These are phyloP conservation scores for Aegilops longissima DNA, from an alignment of 176 grass and related monocot genomes.

Conservation along the genomic window DNA sequence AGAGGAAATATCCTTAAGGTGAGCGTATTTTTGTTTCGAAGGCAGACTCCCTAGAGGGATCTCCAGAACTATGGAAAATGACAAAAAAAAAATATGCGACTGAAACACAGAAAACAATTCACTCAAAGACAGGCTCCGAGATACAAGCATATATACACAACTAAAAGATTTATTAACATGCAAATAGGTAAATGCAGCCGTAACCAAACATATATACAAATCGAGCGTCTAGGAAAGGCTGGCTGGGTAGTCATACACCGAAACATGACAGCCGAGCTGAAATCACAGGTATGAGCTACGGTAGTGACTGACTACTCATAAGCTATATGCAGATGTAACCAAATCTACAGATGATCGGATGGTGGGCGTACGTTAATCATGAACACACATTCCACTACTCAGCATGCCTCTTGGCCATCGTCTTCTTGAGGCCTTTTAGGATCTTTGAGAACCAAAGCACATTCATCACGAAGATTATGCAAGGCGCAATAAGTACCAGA, in stretches of 20 bases:
- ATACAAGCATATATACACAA: neutral
- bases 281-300: conserved; percentile 9
- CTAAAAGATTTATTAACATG: neutral
- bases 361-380: conserved; percentile 10
- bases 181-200: neutral
- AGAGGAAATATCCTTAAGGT: neutral
- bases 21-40: no score
- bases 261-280: conserved; percentile 7
- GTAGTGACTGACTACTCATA: conserved; percentile 12
- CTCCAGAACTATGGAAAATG: no score
- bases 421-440: conserved; percentile 82
- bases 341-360: conserved; percentile 21
- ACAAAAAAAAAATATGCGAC: neutral
- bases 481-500: conserved; percentile 56
- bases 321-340: conserved; percentile 10
- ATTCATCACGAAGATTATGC: conserved; percentile 75
- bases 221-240: neutral
- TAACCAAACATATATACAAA: conserved; percentile 13
- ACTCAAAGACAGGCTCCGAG: neutral
- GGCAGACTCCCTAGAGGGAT: no score
- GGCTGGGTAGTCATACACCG: neutral
- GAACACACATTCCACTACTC: conserved; percentile 14
- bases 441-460: conserved; percentile 95
- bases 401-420: conserved; percentile 71
- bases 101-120: neutral